Evolutionary conservation across 805 yeast genomes (phyloP).

Genomic region (Suhomyces vadensis): DNA sequence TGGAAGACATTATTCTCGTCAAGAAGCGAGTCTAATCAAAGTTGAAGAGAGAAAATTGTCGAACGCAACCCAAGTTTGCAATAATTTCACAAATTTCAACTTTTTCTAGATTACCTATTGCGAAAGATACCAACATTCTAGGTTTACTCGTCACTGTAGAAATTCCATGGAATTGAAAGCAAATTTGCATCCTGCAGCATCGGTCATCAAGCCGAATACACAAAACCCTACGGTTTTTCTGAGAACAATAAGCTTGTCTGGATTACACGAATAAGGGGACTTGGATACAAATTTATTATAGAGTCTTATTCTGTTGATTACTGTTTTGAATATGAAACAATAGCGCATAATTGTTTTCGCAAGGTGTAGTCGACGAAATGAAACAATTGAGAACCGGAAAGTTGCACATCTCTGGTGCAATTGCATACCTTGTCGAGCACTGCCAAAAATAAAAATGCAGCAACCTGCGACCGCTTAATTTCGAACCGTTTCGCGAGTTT

Average conservation of each 20-base stretch:
- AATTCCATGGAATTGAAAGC: not conserved
- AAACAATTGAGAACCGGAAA: no score
- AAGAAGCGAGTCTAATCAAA: not conserved
- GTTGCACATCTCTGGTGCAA: no score
- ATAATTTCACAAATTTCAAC: no score
- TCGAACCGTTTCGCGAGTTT: not conserved
- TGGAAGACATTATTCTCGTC: not conserved
- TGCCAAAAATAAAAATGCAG: not conserved
- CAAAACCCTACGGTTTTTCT: not conserved
- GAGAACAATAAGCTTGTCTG: not conserved
- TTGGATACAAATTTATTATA: not conserved
- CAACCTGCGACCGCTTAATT: constrained; percentile 3
- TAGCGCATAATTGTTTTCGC: no score
- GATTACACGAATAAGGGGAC: not conserved
- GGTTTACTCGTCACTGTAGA: not conserved
- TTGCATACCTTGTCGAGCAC: not conserved
- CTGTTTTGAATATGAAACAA: not conserved
- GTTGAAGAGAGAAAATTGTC: not conserved
- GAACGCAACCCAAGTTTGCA: not conserved
- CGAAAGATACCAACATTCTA: not conserved
- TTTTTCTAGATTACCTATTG: no score
- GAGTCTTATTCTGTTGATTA: not conserved
- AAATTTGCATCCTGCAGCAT: not conserved
- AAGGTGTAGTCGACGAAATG: no score
- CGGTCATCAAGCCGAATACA: not conserved